phyloP scores from a whole-genome alignment of 2,329 filamentous ascomycete genomes.

The Didymella lethalis region DNA sequence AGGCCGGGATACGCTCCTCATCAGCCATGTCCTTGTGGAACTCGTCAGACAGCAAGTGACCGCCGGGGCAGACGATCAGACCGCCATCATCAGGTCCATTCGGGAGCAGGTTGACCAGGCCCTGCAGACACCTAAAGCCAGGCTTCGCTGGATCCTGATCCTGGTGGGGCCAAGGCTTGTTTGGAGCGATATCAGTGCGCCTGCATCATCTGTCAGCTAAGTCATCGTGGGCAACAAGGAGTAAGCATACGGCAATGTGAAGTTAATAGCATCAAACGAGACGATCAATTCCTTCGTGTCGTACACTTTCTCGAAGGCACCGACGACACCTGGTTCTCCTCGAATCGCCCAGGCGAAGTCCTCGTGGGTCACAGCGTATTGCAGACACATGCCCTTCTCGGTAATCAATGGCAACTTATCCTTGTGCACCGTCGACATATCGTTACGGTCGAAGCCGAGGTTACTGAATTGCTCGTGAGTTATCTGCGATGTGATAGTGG shows the following conservation, averaged over 20 bases:
- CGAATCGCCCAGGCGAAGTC: not conserved
- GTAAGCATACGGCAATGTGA: not conserved
- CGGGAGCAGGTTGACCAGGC: constrained; percentile 57
- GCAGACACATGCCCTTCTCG: not conserved
- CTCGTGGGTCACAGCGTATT: not conserved
- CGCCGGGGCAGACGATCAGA: constrained; percentile 47
- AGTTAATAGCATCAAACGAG: not conserved
- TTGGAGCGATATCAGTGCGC: not conserved
- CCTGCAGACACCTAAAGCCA: constrained; percentile 62
- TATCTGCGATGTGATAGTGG: not conserved
- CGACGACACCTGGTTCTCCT: not conserved
- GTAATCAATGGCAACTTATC: not conserved
- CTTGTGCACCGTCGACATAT: not conserved
- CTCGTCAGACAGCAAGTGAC: constrained; percentile 42
- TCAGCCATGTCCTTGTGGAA: constrained; percentile 37
- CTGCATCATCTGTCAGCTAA: not conserved
- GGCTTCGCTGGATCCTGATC: constrained; percentile 44
- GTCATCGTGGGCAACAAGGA: not conserved
- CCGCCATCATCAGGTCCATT: constrained; percentile 50
- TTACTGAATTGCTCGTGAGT: not conserved
- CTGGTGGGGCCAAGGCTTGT: not conserved
- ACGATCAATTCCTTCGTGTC: not conserved
- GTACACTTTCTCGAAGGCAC: not conserved
- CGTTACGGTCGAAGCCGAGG: not conserved
- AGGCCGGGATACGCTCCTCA: constrained; percentile 42